These are phyloP conservation scores for Lyophyllum decastes DNA, from an alignment of 768 basidiomycete species.

Conservation along the genomic window DNA sequence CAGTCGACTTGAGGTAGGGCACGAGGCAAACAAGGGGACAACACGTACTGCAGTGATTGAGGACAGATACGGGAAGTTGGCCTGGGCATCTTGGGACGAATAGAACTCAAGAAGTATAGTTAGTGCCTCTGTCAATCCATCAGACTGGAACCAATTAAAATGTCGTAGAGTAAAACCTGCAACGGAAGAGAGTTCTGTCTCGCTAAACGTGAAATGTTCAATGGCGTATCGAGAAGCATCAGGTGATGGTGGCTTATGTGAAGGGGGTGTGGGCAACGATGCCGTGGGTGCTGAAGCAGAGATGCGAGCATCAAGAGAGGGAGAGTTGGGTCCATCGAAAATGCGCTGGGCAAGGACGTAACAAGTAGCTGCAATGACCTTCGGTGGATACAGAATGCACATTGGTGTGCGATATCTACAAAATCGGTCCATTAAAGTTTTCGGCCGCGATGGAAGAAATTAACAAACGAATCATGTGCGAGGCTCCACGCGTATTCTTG, in stretches of 20 bases:
- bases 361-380: slow-evolving; percentile 75
- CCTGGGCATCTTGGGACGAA: slow-evolving; percentile 55
- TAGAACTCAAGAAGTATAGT: slow-evolving; percentile 75
- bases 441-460: slow-evolving; percentile 1
- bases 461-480: slow-evolving; percentile 80
- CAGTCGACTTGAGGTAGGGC: slow-evolving; percentile 5
- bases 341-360: slow-evolving; percentile 76
- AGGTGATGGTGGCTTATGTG: slow-evolving; percentile 72
- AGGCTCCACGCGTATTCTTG: slow-evolving; percentile 86
- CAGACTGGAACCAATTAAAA: slow-evolving; percentile 1
- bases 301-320: slow-evolving; percentile 74
- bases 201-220: slow-evolving; percentile 65
- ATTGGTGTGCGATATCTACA: slow-evolving; percentile 77
- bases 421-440: slow-evolving; percentile 11
- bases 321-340: slow-evolving; percentile 70
- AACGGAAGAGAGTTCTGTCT: slow-evolving; percentile 56
- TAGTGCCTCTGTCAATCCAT: slow-evolving; percentile 52
- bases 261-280: slow-evolving; percentile 80
- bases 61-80: slow-evolving; percentile 48
- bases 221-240: slow-evolving; percentile 68
- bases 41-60: slow-evolving; percentile 52
- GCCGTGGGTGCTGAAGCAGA: slow-evolving; percentile 70
- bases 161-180: slow-evolving; percentile 47
- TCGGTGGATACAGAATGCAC: slow-evolving; percentile 69
- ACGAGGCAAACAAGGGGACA: background rate